Evolutionary conservation across 2,329 filamentous ascomycete genomes (phyloP), one percentile per base, ranked within the genome.

Genomic region (Penicillium expansum): DNA sequence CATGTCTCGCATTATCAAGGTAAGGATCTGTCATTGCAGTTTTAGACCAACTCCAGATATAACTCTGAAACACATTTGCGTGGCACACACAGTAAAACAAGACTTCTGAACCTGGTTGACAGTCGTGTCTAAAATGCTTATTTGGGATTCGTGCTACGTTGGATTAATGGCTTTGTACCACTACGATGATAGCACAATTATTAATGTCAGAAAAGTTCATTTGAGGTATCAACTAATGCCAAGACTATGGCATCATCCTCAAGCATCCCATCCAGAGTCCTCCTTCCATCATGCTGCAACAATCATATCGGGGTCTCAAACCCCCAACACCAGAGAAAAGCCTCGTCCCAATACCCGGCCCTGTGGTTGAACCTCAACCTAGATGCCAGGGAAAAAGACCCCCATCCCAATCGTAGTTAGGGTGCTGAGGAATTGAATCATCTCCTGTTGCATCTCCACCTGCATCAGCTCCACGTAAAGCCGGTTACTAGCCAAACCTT

Each of bases 51-150:
- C 37, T 38, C 37, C 18, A 38, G 1, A 20, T 24, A 9, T 24
- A 27, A 18, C 1, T 16, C n/a, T 18, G 22, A 38, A 38, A 52
- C 41, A 22, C 18, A 7, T 35, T 43, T 14, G 30, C 16, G n/a
- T 24, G 16, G 10, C 24, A 35, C 37, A 37, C 29, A 45, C 27
- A 13, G 5, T 18, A 39, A 32, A 47, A 48, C 42, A 48, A 48
- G 33, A 24, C 16, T 53, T 48, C 2, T 18, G 41, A 32, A 30
- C 14, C 38, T 32, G 10, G 42, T 22, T 16, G 18, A 4, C 14
- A 52, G 42, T 39, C 32, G 9, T 14, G 6, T 24, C n/a, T 38
- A n/a, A 37, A 48, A 53, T 48, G 51, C 51, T 53, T 48, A 14
- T 53, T 41, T 24, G 35, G n/a, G 18, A 37, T 32, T 48, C 16